These are phyloP conservation scores for Nasturtium officinale DNA, from an alignment of 345 rosid genomes.

Conservation along the genomic window DNA sequence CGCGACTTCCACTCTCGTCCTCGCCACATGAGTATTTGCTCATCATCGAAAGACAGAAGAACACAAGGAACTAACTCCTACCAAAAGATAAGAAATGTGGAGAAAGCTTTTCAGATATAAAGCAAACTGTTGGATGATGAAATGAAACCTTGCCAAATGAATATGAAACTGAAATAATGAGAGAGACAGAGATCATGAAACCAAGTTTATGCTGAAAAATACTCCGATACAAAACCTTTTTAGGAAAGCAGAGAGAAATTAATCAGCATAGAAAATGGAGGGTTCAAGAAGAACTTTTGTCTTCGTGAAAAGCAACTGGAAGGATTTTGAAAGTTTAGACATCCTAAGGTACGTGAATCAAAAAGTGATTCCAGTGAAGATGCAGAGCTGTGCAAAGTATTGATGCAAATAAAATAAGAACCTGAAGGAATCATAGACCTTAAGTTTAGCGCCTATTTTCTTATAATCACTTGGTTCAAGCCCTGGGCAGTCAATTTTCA, in stretches of 20 bases:
- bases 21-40: slow-evolving; percentile 92
- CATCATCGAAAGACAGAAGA: slow-evolving; percentile 85
- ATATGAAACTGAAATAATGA: not conserved
- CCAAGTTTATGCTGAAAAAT: not conserved
- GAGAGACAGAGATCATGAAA: not conserved
- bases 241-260: not conserved
- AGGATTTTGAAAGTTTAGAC: not conserved
- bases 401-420: not conserved
- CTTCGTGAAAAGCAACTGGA: not conserved
- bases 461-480: slow-evolving; percentile 87
- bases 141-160: slow-evolving; percentile 3
- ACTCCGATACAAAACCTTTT: not conserved
- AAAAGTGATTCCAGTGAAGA: slow-evolving; percentile 14
- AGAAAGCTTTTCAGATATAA: slow-evolving; percentile 10
- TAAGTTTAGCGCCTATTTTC: slow-evolving; percentile 94
- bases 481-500: slow-evolving; percentile 78
- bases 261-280: not conserved
- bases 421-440: slow-evolving; percentile 48
- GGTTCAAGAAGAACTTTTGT: not conserved
- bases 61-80: slow-evolving; percentile 94
- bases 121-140: slow-evolving; percentile 9
- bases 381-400: slow-evolving; percentile 5
- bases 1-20: slow-evolving; percentile 80
- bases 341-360: not conserved
- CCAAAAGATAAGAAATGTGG: not conserved